phyloP scores from a whole-genome alignment of 139 green algal genomes.

The Chlorella vulgaris region DNA sequence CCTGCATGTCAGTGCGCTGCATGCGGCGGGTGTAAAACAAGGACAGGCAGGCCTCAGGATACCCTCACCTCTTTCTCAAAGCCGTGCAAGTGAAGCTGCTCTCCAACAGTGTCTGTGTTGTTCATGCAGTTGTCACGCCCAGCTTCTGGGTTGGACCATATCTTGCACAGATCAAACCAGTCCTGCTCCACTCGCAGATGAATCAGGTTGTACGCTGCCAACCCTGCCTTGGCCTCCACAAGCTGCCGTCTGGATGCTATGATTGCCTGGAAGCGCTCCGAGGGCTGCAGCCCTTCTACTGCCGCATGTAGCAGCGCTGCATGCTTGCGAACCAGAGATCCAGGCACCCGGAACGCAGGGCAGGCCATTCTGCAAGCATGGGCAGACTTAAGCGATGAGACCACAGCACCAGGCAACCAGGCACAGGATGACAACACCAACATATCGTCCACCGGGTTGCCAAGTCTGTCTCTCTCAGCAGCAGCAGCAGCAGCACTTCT shows the following conservation, averaged over 20 bases:
- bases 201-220: constrained; percentile 26
- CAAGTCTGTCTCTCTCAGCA: no score
- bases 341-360: constrained; percentile 16
- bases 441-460: background rate
- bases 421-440: background rate
- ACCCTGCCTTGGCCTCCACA: background rate
- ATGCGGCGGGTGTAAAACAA: no score
- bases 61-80: constrained; percentile 7
- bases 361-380: constrained; percentile 15
- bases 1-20: no score
- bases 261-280: background rate
- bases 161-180: constrained; percentile 36
- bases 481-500: background rate
- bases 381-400: no score
- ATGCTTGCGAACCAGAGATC: constrained; percentile 7
- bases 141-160: constrained; percentile 13
- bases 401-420: background rate
- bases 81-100: constrained; percentile 1
- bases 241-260: background rate
- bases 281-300: background rate
- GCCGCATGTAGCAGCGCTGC: constrained; percentile 8
- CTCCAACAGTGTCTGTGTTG: constrained; percentile 29
- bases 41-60: no score
- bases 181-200: constrained; percentile 34
- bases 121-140: constrained; percentile 37